phyloP scores from a whole-genome alignment of 192 early-diverging fungal species.

The Mortierella hygrophila region DNA sequence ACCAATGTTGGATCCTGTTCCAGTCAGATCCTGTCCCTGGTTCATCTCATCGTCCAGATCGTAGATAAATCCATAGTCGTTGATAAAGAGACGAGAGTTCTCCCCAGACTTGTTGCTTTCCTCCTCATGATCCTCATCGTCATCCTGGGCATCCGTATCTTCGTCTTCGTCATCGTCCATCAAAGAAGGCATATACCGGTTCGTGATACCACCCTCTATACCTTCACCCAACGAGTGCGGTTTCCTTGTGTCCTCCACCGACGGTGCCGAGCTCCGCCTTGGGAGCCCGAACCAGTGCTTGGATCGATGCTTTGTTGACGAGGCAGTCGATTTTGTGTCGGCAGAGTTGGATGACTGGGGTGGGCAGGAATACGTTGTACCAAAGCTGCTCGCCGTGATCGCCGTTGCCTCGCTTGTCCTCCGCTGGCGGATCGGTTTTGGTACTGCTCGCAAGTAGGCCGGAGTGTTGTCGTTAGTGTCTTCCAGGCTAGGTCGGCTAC shows the following conservation, averaged over 20 bases:
- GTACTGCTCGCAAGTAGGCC: not conserved
- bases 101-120: constrained; percentile 3
- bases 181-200: constrained; percentile 5
- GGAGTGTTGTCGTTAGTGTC: not conserved
- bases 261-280: constrained; percentile 11
- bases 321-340: not conserved
- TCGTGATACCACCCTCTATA: constrained; percentile 35
- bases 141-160: constrained; percentile 24
- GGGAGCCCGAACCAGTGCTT: constrained; percentile 47
- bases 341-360: not conserved
- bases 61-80: constrained; percentile 54
- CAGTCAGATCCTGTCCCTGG: constrained; percentile 43
- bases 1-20: constrained; percentile 21
- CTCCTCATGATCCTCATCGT: constrained; percentile 25
- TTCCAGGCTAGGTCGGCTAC: not conserved
- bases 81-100: constrained; percentile 28
- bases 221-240: constrained; percentile 35
- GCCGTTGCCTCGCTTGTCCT: constrained; percentile 26
- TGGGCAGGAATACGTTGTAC: constrained; percentile 3
- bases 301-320: constrained; percentile 22
- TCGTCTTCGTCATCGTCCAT: constrained; percentile 26
- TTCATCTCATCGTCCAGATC: constrained; percentile 50
- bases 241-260: constrained; percentile 22
- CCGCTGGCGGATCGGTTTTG: constrained; percentile 7
- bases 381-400: constrained; percentile 8